Base-by-base conservation (phyloP, 352 stramenopile genomes). In the Pythium aphanidermatum region DNA sequence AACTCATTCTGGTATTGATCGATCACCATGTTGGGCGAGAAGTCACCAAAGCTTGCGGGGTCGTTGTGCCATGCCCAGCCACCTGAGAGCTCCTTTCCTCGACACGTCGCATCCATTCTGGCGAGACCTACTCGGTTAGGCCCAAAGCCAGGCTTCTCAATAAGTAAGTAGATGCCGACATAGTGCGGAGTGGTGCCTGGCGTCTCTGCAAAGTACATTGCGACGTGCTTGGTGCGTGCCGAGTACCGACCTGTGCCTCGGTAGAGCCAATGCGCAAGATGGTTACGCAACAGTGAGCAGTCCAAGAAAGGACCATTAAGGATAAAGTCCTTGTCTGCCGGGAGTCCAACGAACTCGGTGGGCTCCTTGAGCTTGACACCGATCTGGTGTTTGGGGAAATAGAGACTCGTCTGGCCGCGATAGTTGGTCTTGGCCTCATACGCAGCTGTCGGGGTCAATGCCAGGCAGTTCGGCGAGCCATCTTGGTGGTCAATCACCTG, bases 31-130 rank as follows among this genome's bases (percentile, higher is more conserved):
- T 91, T 88, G 20, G 75, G 75, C 37, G 79, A 86, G 59, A 82
- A 86, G 14, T 73, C 61, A 3, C 72, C 75, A 30, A 68, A 91
- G 14, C 56, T 77, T 7, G 74, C 61, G 11, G 73, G 80, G 40
- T 92, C 71, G 49, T 86, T 86, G 47, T 83, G 72, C 79, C 79
- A 92, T 35, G 76, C 76, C 79, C 79, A 92, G 24, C 79, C 79
- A 13, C 79, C 79, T 12, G 49, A 70, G 43, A 86, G 31, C 14
- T 82, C 69, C n/a, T 65, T 54, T 17, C 64, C 60, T 3, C 53
- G 57, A 45, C 75, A 88, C 7, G 48, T 26, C 1, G 61, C 31
- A 38, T 82, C 50, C 42, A 89, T 70, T 7, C 58, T 54, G 13
- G 79, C 74, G 10, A 92, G 50, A 5, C 74, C 69, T 5, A 86